These are phyloP conservation scores for Parascedosporium putredinis DNA, from an alignment of 2,329 filamentous ascomycete genomes.

Conservation along the genomic window DNA sequence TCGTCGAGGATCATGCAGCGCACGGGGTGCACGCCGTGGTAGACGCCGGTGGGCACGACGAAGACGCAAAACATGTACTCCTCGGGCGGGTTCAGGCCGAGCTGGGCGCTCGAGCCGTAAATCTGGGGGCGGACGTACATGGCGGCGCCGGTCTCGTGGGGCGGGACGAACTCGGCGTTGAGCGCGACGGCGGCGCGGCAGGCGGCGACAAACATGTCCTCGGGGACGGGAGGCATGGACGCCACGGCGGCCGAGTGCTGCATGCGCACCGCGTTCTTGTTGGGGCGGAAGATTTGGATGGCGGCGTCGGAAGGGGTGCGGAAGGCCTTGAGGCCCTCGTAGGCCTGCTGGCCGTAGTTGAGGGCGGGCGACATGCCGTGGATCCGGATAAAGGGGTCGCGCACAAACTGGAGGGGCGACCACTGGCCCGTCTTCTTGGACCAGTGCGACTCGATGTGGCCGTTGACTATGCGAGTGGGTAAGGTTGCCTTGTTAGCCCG, in stretches of 20 bases:
- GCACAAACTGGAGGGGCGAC: conserved; percentile 67
- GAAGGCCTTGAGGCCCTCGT: conserved; percentile 97
- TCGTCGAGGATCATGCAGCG: conserved; percentile 80
- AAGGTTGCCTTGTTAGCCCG: neutral
- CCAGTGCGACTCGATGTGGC: conserved; percentile 85
- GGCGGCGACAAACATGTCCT: conserved; percentile 63
- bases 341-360: conserved; percentile 96
- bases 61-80: conserved; percentile 89
- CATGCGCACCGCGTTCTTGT: conserved; percentile 74
- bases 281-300: conserved; percentile 81
- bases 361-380: conserved; percentile 92
- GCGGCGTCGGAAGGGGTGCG: conserved; percentile 56
- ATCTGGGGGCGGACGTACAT: conserved; percentile 88
- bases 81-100: conserved; percentile 77
- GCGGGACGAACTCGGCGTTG: conserved; percentile 86
- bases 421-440: conserved; percentile 64
- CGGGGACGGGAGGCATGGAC: conserved; percentile 71
- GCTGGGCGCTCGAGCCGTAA: conserved; percentile 78
- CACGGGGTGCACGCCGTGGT: conserved; percentile 85
- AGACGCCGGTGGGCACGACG: conserved; percentile 85
- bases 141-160: conserved; percentile 76
- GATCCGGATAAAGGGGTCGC: conserved; percentile 74
- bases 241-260: conserved; percentile 76
- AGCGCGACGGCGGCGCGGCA: conserved; percentile 72
- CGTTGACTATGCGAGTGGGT: conserved; percentile 58